Conservation (phyloP, 2,329 filamentous ascomycete species). For the Epichloe coenophiala region DNA sequence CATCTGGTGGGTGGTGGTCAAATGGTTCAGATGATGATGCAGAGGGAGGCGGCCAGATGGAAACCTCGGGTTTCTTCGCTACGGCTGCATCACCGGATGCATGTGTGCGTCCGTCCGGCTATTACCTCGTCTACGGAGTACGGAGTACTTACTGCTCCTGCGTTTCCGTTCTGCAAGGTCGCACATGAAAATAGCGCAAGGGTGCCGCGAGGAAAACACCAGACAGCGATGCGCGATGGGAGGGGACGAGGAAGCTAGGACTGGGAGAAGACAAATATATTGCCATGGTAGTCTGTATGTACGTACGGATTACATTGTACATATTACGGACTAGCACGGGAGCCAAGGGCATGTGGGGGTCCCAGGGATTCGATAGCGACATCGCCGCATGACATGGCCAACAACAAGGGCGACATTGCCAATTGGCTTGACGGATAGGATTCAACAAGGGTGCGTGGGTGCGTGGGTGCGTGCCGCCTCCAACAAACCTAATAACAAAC, state of each 20-base stretch:
- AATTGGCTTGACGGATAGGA: neutral
- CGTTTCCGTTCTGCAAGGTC: constrained; percentile 1
- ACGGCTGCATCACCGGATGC: neutral
- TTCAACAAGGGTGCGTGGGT: too few relatives aligned
- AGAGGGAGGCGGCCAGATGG: neutral
- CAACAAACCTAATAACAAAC: too few relatives aligned
- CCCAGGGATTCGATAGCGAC: neutral
- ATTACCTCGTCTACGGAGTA: too few relatives aligned
- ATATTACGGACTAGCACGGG: neutral
- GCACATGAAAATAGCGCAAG: constrained; percentile 6
- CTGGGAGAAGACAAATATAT: too few relatives aligned
- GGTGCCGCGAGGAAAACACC: too few relatives aligned
- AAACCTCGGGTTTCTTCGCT: neutral
- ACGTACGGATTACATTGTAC: too few relatives aligned
- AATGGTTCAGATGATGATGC: neutral
- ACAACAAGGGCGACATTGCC: neutral
- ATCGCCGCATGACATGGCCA: neutral
- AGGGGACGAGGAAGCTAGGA: neutral
- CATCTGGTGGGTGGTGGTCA: neutral
- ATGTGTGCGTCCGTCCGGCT: neutral
- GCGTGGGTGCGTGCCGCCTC: too few relatives aligned
- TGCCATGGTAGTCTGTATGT: too few relatives aligned
- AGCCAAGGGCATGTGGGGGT: neutral
- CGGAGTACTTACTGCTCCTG: too few relatives aligned
- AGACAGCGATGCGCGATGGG: neutral